These are phyloP conservation scores for Pseudopithomyces chartarum DNA, from an alignment of 2,329 filamentous ascomycete species.

Conservation along the genomic window DNA sequence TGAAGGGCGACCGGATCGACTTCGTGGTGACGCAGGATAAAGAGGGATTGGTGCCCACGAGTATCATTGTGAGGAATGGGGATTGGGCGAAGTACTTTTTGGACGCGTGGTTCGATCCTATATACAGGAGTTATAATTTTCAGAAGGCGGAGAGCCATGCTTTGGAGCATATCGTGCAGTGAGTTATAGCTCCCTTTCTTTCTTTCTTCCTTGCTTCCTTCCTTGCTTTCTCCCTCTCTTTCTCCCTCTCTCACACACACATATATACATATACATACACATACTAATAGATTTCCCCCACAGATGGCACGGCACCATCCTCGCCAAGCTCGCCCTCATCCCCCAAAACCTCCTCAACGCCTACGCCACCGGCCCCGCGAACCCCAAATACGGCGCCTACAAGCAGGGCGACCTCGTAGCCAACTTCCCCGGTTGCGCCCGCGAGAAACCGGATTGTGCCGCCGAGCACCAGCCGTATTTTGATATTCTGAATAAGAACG, in stretches of 20 bases:
- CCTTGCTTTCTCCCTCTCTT: too few relatives aligned
- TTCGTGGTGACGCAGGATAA: constrained; percentile 84
- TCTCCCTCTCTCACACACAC: too few relatives aligned
- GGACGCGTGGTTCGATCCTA: constrained; percentile 93
- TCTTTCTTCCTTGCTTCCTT: too few relatives aligned
- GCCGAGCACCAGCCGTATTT: constrained; percentile 67
- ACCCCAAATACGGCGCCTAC: constrained; percentile 61
- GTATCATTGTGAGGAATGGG: constrained; percentile 79
- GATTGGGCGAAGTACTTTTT: constrained; percentile 93
- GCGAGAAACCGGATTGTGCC: constrained; percentile 66
- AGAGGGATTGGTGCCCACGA: constrained; percentile 75
- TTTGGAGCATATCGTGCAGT: constrained; percentile 66
- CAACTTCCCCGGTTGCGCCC: constrained; percentile 75
- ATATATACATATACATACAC: too few relatives aligned
- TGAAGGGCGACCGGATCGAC: constrained; percentile 78
- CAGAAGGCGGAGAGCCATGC: constrained; percentile 93
- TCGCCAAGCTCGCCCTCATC: constrained; percentile 87
- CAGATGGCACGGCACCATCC: constrained; percentile 96
- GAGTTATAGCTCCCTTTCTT: too few relatives aligned
- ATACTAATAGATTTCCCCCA: too few relatives aligned
- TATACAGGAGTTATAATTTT: constrained; percentile 94
- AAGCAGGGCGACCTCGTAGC: constrained; percentile 85
- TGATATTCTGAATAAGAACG: constrained; percentile 33
- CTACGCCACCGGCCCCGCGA: constrained; percentile 60
- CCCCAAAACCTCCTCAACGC: constrained; percentile 84